Evolutionary conservation across 306 rosid species (phyloP).

Genomic region (Rubus idaeus): DNA sequence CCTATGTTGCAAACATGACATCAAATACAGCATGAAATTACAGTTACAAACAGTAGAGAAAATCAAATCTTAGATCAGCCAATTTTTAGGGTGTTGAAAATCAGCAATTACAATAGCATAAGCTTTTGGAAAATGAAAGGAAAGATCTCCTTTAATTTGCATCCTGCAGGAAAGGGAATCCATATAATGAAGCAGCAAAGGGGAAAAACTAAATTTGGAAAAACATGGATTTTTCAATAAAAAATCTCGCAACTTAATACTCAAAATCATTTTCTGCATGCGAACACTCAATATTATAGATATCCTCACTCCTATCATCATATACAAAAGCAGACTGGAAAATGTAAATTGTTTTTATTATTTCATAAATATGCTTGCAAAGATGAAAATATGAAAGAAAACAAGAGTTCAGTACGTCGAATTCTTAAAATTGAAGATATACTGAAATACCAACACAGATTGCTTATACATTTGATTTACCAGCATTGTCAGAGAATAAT

Average conservation of each 20-base stretch:
- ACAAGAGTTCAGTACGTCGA: no score
- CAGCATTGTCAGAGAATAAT: no score
- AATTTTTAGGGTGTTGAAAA: not conserved
- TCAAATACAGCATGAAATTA: not conserved
- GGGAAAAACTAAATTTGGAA: not conserved
- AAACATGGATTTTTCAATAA: not conserved
- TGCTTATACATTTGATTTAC: no score
- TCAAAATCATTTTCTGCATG: constrained; percentile 1
- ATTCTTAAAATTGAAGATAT: no score
- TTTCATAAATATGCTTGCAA: not conserved
- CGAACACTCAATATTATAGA: not conserved
- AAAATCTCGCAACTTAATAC: not conserved
- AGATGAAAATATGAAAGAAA: no score
- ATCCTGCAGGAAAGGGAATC: no score
- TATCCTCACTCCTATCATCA: not conserved
- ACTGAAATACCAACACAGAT: no score
- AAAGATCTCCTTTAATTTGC: constrained; percentile 2
- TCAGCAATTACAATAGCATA: not conserved
- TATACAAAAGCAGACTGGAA: not conserved
- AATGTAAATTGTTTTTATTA: no score
- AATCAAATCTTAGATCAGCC: not conserved
- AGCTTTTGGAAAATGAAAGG: not conserved
- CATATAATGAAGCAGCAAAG: not conserved
- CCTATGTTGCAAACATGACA: not conserved
- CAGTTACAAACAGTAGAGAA: not conserved